Conservation (phyloP, 345 rosid species). For the Isatis tinctoria region DNA sequence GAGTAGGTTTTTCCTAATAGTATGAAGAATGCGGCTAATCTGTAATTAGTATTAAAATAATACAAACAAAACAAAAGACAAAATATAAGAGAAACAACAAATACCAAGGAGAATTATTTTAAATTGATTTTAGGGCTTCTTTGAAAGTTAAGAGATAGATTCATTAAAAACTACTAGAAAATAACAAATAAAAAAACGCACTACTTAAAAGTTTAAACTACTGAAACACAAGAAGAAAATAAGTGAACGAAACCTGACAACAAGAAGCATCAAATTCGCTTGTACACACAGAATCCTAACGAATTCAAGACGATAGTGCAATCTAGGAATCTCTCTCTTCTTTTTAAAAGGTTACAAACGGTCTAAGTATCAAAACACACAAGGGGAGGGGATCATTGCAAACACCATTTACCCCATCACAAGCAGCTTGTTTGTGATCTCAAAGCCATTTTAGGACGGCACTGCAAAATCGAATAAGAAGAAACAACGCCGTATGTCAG, state of each 20-base stretch:
- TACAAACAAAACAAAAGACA: neutral
- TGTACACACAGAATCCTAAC: neutral
- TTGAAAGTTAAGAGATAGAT: neutral
- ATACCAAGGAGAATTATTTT: neutral
- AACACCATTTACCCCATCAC: neutral
- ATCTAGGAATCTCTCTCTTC: neutral
- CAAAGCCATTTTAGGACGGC: neutral
- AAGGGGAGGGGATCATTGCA: neutral
- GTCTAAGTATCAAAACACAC: neutral
- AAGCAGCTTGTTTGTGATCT: neutral
- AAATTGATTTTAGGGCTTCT: too few species aligned
- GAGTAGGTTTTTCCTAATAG: neutral
- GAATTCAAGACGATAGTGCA: neutral
- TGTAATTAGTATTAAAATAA: neutral
- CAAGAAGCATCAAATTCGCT: neutral
- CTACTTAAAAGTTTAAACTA: neutral
- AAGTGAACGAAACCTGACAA: neutral
- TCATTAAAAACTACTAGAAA: neutral
- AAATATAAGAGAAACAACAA: neutral
- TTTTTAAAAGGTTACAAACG: neutral
- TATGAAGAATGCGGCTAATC: neutral
- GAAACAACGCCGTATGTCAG: neutral
- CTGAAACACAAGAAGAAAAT: neutral
- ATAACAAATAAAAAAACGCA: neutral
- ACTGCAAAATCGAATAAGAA: slow-evolving; percentile 4